Conservation (phyloP, 148 eudicot species). For the Silene conica region DNA sequence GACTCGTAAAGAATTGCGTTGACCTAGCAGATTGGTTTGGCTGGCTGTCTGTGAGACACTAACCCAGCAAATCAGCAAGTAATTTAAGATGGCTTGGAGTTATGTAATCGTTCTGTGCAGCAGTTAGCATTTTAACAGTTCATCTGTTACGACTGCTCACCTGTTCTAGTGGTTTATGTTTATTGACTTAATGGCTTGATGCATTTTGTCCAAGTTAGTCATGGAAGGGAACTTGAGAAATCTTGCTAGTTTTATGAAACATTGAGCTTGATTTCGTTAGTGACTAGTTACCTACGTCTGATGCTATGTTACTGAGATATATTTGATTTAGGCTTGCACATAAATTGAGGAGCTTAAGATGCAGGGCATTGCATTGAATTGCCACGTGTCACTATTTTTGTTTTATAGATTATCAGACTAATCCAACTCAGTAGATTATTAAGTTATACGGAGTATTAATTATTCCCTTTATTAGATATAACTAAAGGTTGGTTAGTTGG, state of each 20-base stretch:
- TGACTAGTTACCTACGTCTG: neutral
- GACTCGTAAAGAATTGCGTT: slow-evolving; percentile 21
- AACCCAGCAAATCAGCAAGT: slow-evolving; percentile 10
- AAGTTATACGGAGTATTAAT: neutral
- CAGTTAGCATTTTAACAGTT: slow-evolving; percentile 15
- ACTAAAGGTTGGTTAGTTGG: too few species aligned
- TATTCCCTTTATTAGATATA: neutral
- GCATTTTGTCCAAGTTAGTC: neutral
- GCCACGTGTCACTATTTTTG: neutral
- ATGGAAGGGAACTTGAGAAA: neutral
- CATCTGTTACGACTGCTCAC: slow-evolving; percentile 16
- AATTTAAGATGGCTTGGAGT: slow-evolving; percentile 16
- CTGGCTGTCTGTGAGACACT: slow-evolving; percentile 7
- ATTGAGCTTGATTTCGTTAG: neutral
- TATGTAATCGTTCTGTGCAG: slow-evolving; percentile 12
- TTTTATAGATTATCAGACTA: neutral
- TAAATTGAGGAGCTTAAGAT: neutral
- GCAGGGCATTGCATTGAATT: neutral
- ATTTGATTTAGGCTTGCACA: neutral
- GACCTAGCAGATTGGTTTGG: slow-evolving; percentile 20
- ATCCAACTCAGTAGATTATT: neutral
- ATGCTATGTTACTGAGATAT: slow-evolving; percentile 1
- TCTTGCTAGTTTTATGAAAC: slow-evolving; percentile 14
- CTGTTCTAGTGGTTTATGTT: slow-evolving; percentile 5
- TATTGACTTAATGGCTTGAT: neutral